Evolutionary conservation across 306 rosid species (phyloP), one percentile per base, ranked within the genome.

Genomic region (Quercus aquifolioides): DNA sequence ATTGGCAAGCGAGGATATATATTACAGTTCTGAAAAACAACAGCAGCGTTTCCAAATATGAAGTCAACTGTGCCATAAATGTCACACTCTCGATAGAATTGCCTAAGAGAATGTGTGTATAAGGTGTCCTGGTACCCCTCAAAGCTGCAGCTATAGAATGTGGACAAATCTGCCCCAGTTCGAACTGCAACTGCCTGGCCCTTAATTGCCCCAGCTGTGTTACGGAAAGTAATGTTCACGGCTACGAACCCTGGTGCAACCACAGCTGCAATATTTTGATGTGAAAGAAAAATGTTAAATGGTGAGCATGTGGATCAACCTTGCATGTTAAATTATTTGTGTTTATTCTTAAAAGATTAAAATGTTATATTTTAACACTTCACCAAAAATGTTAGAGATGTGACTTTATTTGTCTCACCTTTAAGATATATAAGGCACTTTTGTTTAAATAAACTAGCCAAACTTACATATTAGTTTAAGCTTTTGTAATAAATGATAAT

Each of bases 201-300:
- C 74, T 88, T 88, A 79, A 62, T 72, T 65, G 91, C 74, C 56
- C 91, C 91, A 3, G 88, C 89, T 0, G 86, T 88, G 71, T 88
- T 88, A 4, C 86, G 84, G 55, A 88, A 57, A 17, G 85, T 81
- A 55, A 78, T 82, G 77, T 78, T 74, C 7, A 84, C 80, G 8
- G 88, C 97, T 12, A 94, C 91, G 15, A 94, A 94, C 30, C 94
- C 94, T 46, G 88, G 78, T 54, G 85, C 93, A 2, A 80, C 88
- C 52, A 94, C 97, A 68, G 92, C 98, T 94, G 89, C 57, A 83
- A 75, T 21, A 70, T 67, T 41, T 41, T 30, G 55, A 76, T 13
- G 25, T 3, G 1, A 62, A 49, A 13, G 10, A 8, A 41, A 41
- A 41, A 7, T 41, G 46, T 41, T 7, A 41, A 41, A 41, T 7